A percentile compares a stretch with the other conserved stretches of the same genome.
Evolutionary conservation across 129 eudicot genomes (phyloP).

Genomic region (Rutidosis leptorrhynchoides): DNA sequence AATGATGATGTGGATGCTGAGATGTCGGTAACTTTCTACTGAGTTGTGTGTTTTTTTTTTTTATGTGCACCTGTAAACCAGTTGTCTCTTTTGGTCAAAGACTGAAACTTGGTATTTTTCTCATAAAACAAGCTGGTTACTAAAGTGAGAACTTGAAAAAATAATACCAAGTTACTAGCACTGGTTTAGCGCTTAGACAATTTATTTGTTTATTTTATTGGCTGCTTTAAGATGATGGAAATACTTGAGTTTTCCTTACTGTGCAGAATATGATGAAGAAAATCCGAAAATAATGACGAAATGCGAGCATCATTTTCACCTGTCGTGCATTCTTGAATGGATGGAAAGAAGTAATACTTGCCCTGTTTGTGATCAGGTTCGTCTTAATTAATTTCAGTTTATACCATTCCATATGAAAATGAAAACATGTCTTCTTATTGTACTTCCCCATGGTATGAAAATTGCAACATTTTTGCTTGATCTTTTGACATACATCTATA

Average conservation of each 20-base stretch:
- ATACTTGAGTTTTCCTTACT: neutral
- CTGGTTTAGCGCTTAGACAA: neutral
- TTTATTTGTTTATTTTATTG: neutral
- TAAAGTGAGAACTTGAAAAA: neutral
- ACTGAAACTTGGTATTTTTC: neutral
- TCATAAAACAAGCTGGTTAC: neutral
- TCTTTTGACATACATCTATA: neutral
- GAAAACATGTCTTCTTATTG: neutral
- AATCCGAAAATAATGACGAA: constrained; percentile 86
- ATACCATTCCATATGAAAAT: constrained; percentile 4
- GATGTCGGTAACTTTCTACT: neutral
- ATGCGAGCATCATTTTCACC: constrained; percentile 94
- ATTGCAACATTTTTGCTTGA: constrained; percentile 1
- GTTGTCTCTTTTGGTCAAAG: neutral
- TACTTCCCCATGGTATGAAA: constrained; percentile 4
- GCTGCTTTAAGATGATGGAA: constrained; percentile 10
- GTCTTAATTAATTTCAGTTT: constrained; percentile 2
- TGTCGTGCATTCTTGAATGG: constrained; percentile 96
- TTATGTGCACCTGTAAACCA: neutral
- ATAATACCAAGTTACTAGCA: neutral
- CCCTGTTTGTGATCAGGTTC: constrained; percentile 90
- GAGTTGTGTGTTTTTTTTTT: neutral
- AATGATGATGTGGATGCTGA: neutral
- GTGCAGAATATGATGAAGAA: constrained; percentile 81
- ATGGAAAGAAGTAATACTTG: constrained; percentile 96